These are phyloP conservation scores for Eucalyptus shirleyi DNA, from an alignment of 345 rosid genomes.

Conservation along the genomic window DNA sequence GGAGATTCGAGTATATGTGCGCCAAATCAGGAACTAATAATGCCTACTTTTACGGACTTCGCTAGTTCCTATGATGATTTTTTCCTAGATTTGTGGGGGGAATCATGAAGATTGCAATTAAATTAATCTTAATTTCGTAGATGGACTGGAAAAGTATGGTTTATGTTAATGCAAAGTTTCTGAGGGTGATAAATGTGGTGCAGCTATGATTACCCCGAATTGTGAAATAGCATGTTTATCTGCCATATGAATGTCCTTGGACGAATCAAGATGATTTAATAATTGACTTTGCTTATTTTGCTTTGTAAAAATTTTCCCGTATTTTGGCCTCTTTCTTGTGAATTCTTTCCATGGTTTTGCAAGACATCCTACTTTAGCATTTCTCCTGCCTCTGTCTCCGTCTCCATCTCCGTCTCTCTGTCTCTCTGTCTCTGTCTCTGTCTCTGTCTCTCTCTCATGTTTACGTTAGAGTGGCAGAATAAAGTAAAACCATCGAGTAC, in stretches of 20 bases:
- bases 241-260: neutral
- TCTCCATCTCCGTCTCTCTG: too few species aligned
- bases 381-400: neutral
- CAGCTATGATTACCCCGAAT: neutral
- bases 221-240: neutral
- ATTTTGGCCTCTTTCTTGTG: neutral
- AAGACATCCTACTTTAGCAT: neutral
- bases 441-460: too few species aligned
- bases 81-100: neutral
- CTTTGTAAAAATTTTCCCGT: neutral
- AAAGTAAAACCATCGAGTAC: neutral
- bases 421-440: neutral
- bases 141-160: neutral
- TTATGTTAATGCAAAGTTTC: neutral
- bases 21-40: neutral
- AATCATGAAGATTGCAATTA: neutral
- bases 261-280: neutral
- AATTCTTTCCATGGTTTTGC: neutral
- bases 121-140: neutral
- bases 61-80: neutral
- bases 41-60: neutral
- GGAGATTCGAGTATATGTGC: neutral
- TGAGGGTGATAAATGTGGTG: neutral
- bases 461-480: neutral
- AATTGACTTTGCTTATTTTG: neutral